These are phyloP conservation scores for Diaporthe sp. DNA, from an alignment of 2,329 filamentous ascomycete species.

Conservation along the genomic window DNA sequence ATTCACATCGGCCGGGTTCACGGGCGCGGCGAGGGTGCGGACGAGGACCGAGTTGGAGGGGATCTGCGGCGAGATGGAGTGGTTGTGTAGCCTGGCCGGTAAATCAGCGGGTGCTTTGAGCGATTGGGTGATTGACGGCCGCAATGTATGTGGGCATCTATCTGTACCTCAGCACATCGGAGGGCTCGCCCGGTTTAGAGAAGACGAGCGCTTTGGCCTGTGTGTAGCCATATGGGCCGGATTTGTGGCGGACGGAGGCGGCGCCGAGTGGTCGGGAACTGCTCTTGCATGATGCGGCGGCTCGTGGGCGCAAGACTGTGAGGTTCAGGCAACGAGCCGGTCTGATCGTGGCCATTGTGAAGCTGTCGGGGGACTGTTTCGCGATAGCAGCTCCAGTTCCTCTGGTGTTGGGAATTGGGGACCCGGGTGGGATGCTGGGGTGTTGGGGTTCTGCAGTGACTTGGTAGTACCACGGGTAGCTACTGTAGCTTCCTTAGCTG, in stretches of 20 bases:
- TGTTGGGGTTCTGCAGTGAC: not conserved
- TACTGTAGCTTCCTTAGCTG: not conserved
- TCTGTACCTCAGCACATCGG: conserved; percentile 74
- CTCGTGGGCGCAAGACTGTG: conserved; percentile 33
- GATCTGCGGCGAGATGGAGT: conserved; percentile 83
- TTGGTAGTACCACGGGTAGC: not conserved
- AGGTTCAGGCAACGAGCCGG: conserved; percentile 38
- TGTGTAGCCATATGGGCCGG: conserved; percentile 82
- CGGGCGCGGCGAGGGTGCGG: conserved; percentile 88
- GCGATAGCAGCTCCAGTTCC: not conserved
- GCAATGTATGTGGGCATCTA: conserved; percentile 40
- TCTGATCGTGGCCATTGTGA: conserved; percentile 39
- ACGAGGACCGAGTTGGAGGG: conserved; percentile 78
- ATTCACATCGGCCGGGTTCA: conserved; percentile 98
- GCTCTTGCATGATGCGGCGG: conserved; percentile 5
- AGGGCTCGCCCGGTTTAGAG: conserved; percentile 80
- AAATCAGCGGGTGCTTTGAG: conserved; percentile 13
- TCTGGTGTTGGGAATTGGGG: conserved; percentile 12
- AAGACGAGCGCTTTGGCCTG: conserved; percentile 88
- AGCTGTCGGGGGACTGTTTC: conserved; percentile 6
- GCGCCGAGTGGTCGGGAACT: conserved; percentile 41
- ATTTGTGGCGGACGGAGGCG: conserved; percentile 61
- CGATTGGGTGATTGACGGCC: not conserved
- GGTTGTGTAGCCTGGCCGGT: conserved; percentile 71
- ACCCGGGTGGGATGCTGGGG: conserved; percentile 3